Base-by-base conservation (phyloP, 352 stramenopile genomes). In the Phytophthora citricola region DNA sequence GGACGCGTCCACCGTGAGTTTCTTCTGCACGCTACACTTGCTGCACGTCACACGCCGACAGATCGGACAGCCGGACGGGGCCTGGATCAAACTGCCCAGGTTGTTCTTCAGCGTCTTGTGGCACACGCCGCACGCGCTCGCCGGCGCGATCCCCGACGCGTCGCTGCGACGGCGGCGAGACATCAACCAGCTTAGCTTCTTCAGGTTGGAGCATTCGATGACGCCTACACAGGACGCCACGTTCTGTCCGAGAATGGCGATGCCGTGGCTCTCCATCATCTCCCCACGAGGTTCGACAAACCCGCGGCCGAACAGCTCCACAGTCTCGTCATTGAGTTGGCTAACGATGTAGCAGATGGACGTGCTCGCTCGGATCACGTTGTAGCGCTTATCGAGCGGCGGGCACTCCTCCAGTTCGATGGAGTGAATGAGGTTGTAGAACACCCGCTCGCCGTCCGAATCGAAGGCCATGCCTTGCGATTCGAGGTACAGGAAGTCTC, bases 151-250 rank as follows among this genome's bases (percentile, higher is more conserved):
- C 4, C 54, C 43, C 20, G 32, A 45, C 29, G 64, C 39, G 34
- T 79, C 46, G 40, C 45, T 68, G 29, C 63, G 45, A 15, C 57
- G 62, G 36, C 63, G 57, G 10, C 46, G 43, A 15, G 64, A 27
- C 70, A 85, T 83, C 41, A 90, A 52, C 66, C 72, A 87, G 26
- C 58, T 73, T n/a, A 90, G 63, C 46, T 90, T 90, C 66, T 90
- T 90, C 14, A 82, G 71, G 53, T 87, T 71, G 3, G 74, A 71
- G 56, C 73, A 87, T 22, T 88, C 75, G 10, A 81, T 71, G 20
- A 75, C 45, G 7, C 60, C 61, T 1, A 49, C 32, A 12, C 69
- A 73, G 1, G 52, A 53, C 22, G 67, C 41, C 9, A 87, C 58
- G 27, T 73, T 78, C 11, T 70, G 52, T 1, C 73, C 63, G 1